A percentile compares a stretch with the other conserved stretches of the same genome.
phyloP scores from a whole-genome alignment of 2,329 filamentous ascomycete genomes.

The Whalleya microplaca region DNA sequence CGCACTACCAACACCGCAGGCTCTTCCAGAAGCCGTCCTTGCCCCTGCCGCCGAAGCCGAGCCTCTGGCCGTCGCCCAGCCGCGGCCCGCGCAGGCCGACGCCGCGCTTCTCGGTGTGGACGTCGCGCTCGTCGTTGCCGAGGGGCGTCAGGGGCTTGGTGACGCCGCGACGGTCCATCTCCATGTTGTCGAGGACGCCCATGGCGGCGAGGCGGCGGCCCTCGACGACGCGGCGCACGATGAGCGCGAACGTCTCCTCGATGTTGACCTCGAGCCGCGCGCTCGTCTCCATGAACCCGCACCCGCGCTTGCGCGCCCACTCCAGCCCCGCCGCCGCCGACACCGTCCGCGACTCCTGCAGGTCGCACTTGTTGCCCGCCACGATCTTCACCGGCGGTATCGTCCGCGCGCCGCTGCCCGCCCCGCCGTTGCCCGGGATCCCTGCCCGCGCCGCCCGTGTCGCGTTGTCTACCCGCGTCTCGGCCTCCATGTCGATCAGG shows the following conservation, averaged over 20 bases:
- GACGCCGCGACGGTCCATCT: conserved; percentile 55
- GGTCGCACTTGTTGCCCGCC: conserved; percentile 84
- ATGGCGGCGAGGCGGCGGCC: conserved; percentile 54
- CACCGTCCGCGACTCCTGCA: conserved; percentile 71
- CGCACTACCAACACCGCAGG: conserved; percentile 58
- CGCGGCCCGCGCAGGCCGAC: conserved; percentile 43
- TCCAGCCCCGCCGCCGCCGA: conserved; percentile 73
- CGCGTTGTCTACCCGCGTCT: conserved; percentile 68
- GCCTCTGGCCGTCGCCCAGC: conserved; percentile 47
- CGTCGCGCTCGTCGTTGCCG: conserved; percentile 37
- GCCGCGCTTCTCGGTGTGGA: conserved; percentile 46
- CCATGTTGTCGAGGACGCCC: conserved; percentile 48
- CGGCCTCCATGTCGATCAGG: conserved; percentile 81
- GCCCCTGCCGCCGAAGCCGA: conserved; percentile 42
- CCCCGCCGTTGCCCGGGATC: conserved; percentile 40
- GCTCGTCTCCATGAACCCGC: conserved; percentile 90
- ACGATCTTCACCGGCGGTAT: conserved; percentile 80
- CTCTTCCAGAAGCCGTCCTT: conserved; percentile 58
- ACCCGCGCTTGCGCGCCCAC: conserved; percentile 73
- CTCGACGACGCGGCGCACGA: conserved; percentile 65
- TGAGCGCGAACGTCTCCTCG: conserved; percentile 82
- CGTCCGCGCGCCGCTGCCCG: conserved; percentile 49
- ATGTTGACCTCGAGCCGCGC: conserved; percentile 85
- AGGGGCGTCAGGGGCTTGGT: conserved; percentile 63
- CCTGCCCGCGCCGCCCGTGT: conserved; percentile 52